A percentile compares a stretch with the other conserved stretches of the same genome.
phyloP scores from a whole-genome alignment of 1,139 yeast genomes.

The Suhomyces coccinellae region DNA sequence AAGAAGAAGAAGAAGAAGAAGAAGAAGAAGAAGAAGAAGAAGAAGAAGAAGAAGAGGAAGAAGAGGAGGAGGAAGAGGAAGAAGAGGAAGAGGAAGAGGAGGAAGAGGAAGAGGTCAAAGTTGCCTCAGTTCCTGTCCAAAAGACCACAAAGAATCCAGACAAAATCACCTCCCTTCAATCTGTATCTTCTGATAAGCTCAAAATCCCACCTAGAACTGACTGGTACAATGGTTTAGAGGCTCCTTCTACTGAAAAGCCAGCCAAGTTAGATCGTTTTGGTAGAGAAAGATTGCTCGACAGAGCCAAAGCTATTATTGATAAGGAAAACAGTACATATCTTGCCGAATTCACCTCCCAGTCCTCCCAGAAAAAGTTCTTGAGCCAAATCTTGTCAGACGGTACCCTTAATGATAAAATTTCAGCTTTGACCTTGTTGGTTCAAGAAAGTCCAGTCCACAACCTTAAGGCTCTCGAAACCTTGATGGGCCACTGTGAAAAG shows the following conservation, averaged over 20 bases:
- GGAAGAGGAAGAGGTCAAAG: slow-evolving; percentile 21
- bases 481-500: slow-evolving; percentile 78
- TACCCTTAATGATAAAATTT: slow-evolving; percentile 92
- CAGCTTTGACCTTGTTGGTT: slow-evolving; percentile 86
- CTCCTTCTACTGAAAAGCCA: slow-evolving; percentile 17
- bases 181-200: slow-evolving; percentile 59
- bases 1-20: slow-evolving; percentile 25
- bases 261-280: slow-evolving; percentile 48
- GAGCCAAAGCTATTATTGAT: slow-evolving; percentile 67
- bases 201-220: slow-evolving; percentile 64
- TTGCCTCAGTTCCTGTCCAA: slow-evolving; percentile 17
- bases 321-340: slow-evolving; percentile 71
- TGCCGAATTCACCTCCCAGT: slow-evolving; percentile 75
- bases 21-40: slow-evolving; percentile 28
- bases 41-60: slow-evolving; percentile 24
- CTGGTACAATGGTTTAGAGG: slow-evolving; percentile 59
- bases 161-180: slow-evolving; percentile 51
- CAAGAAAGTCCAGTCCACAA: slow-evolving; percentile 97
- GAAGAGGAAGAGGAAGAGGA: slow-evolving; percentile 21
- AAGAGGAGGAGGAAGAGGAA: slow-evolving; percentile 21
- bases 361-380: slow-evolving; percentile 86
- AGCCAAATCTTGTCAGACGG: slow-evolving; percentile 88
- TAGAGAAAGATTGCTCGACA: slow-evolving; percentile 57
- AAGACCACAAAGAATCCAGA: slow-evolving; percentile 27
- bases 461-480: slow-evolving; percentile 75